Base-by-base conservation (phyloP, 768 basidiomycete species). In the Phaeotremella fagi region DNA sequence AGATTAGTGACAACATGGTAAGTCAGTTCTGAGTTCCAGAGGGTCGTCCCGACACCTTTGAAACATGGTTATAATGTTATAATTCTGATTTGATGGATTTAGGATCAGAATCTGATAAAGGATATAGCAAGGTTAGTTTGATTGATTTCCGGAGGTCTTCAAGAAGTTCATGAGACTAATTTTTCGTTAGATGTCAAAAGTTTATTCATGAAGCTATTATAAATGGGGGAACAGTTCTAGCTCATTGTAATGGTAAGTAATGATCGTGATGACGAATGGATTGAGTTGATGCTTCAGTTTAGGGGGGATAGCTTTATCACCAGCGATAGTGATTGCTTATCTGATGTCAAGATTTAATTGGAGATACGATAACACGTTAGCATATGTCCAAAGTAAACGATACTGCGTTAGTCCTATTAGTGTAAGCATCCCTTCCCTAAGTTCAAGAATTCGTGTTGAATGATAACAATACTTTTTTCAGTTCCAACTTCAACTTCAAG, bases 101-200 rank as follows among this genome's bases (percentile, higher is more conserved):
- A 71, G 70, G 68, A 72, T 48, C 73, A 75, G 42, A 72, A 72
- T 37, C 55, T 75, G 41, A 75, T 75, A 44, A 58, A 56, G 14
- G 55, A 66, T 44, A 68, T 75, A 33, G 64, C 71, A 0, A 48
- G 55, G 54, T 71, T 57, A 31, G 51, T 44, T 25, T 18, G 9
- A 12, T 18, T 7, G 38, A 35, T 20, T 4, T 25, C 9, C 11
- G 16, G 20, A 20, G 6, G 4, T 20, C 28, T 11, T 16, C 23
- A 27, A 28, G 23, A 23, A 18, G 3, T 36, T 11, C n/a, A 3
- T 6, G 20, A 31, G 23, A 36, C 23, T 33, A 16, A 33, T 33
- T 7, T 33, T 33, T 7, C 9, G 31, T 33, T 33, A 62, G 60
- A 18, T 50, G 61, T 24, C 48, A 38, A 15, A 52, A 50, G 4